Conservation (phyloP, 2,329 filamentous ascomycete genomes). For the Diaporthe longicolla region DNA sequence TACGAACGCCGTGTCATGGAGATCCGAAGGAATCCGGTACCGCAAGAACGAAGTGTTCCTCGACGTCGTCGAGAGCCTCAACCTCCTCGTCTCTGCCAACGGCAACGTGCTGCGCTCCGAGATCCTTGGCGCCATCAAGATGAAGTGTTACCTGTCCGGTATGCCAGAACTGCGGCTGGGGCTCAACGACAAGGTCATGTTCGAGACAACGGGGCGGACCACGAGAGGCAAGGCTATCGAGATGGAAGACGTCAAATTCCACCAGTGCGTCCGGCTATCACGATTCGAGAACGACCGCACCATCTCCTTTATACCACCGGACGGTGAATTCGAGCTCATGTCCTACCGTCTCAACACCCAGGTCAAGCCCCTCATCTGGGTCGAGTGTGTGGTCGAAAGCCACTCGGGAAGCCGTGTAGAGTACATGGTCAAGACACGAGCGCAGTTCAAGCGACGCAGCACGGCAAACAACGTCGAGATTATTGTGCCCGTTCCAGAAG, state of each 20-base stretch:
- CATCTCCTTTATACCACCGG: slow-evolving; percentile 98
- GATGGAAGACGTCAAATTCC: slow-evolving; percentile 99
- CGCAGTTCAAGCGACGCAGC: slow-evolving; percentile 97
- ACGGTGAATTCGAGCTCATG: slow-evolving; percentile 99
- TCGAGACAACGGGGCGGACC: slow-evolving; percentile 94
- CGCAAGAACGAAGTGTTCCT: slow-evolving; percentile 99
- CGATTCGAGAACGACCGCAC: slow-evolving; percentile 98
- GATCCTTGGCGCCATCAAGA: slow-evolving; percentile 97
- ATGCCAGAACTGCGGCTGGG: slow-evolving; percentile 97
- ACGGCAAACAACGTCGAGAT: slow-evolving; percentile 99
- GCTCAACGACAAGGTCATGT: slow-evolving; percentile 99
- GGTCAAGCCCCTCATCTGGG: slow-evolving; percentile 98
- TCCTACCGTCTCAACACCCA: slow-evolving; percentile 98
- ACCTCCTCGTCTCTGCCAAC: slow-evolving; percentile 92
- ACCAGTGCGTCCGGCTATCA: slow-evolving; percentile 95
- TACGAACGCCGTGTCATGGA: slow-evolving; percentile 98
- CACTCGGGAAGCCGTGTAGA: slow-evolving; percentile 96
- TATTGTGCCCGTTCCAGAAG: slow-evolving; percentile 95
- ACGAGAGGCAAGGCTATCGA: slow-evolving; percentile 97
- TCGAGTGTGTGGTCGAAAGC: slow-evolving; percentile 96
- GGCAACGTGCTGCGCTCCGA: slow-evolving; percentile 97
- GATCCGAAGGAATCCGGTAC: slow-evolving; percentile 97
- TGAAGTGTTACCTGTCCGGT: slow-evolving; percentile 99
- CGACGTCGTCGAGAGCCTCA: slow-evolving; percentile 96
- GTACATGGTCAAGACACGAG: slow-evolving; percentile 98